These are phyloP conservation scores for Trichosporon faecale DNA, from an alignment of 1,284 basidiomycete genomes.

Conservation along the genomic window DNA sequence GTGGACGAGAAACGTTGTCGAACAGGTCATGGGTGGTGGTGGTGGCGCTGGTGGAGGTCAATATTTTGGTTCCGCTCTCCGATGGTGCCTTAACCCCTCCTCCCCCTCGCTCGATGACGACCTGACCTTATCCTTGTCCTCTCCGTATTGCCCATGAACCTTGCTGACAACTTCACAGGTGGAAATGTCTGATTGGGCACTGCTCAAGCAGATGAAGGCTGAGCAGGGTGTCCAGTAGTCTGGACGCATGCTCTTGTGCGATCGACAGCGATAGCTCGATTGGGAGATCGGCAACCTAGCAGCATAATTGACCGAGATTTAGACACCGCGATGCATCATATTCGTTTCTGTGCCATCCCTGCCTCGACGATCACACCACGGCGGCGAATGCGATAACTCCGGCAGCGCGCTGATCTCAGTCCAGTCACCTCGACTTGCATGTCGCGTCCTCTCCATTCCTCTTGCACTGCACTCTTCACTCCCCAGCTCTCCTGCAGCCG, in stretches of 20 bases:
- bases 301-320: neutral
- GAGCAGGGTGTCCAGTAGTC: slow-evolving; percentile 57
- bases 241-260: neutral
- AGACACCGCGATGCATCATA: neutral
- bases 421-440: too few relatives aligned
- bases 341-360: neutral
- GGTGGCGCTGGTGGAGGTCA: neutral
- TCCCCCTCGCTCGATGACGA: neutral
- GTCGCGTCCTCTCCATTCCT: too few relatives aligned
- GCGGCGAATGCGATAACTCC: too few relatives aligned
- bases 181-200: slow-evolving; percentile 85
- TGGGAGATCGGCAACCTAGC: neutral
- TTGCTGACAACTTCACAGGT: slow-evolving; percentile 59
- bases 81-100: neutral
- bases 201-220: slow-evolving; percentile 88
- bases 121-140: neutral
- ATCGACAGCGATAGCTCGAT: too few relatives aligned
- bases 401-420: too few relatives aligned
- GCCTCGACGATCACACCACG: neutral
- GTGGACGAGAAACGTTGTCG: too few relatives aligned
- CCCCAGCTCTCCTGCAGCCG: too few relatives aligned
- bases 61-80: neutral
- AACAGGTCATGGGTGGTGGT: neutral
- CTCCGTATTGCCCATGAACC: neutral
- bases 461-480: too few relatives aligned